phyloP scores from a whole-genome alignment of 2,329 filamentous ascomycete genomes.

The Paraphoma chrysanthemicola region DNA sequence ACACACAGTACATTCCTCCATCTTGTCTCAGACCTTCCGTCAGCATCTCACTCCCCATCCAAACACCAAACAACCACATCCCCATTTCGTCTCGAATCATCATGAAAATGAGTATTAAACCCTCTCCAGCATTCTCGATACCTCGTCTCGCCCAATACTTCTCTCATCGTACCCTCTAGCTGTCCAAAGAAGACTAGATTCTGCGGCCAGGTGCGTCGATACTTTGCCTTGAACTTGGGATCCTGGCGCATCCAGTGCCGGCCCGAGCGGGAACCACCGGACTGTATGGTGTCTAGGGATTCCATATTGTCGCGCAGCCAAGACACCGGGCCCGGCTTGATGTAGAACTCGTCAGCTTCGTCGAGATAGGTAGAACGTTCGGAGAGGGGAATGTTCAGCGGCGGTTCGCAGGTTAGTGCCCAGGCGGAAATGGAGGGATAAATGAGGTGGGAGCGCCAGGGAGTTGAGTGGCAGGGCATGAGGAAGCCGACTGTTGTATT shows the following conservation, averaged over 20 bases:
- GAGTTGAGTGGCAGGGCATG: slow-evolving; percentile 94
- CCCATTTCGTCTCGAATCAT: slow-evolving; percentile 66
- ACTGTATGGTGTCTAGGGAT: slow-evolving; percentile 27
- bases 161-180: slow-evolving; percentile 58
- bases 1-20: background rate
- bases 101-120: slow-evolving; percentile 69
- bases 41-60: slow-evolving; percentile 16
- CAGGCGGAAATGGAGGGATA: slow-evolving; percentile 78
- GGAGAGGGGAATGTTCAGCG: slow-evolving; percentile 68
- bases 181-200: slow-evolving; percentile 64
- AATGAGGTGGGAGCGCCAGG: slow-evolving; percentile 88
- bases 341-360: slow-evolving; percentile 92
- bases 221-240: slow-evolving; percentile 23
- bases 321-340: slow-evolving; percentile 55
- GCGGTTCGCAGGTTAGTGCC: slow-evolving; percentile 90
- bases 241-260: slow-evolving; percentile 34
- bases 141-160: slow-evolving; percentile 51
- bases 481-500: slow-evolving; percentile 74
- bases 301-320: slow-evolving; percentile 56
- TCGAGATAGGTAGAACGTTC: slow-evolving; percentile 77
- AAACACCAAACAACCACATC: slow-evolving; percentile 68
- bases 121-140: slow-evolving; percentile 67
- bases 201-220: slow-evolving; percentile 50
- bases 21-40: no score
- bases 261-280: slow-evolving; percentile 23